phyloP scores from a whole-genome alignment of 164 flowering plant species.

The Kalanchoe fedtschenkoi region DNA sequence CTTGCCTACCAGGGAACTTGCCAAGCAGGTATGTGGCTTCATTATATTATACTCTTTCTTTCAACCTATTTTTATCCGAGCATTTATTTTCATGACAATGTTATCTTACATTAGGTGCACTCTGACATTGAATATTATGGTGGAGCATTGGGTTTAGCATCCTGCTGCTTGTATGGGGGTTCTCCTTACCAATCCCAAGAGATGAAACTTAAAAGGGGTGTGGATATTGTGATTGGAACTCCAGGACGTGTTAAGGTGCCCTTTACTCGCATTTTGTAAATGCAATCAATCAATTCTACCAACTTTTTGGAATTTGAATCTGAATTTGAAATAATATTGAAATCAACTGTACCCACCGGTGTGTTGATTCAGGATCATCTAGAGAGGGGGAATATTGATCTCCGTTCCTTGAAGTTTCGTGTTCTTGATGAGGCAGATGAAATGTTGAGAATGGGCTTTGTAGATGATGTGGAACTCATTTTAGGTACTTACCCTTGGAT shows the following conservation, averaged over 20 bases:
- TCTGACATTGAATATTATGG: conserved; percentile 83
- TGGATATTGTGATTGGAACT: conserved; percentile 84
- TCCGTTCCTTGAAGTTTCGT: conserved; percentile 64
- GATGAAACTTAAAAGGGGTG: conserved; percentile 61
- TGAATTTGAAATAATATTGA: not conserved
- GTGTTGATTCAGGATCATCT: conserved; percentile 60
- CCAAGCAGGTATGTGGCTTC: conserved; percentile 60
- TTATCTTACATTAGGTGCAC: conserved; percentile 36
- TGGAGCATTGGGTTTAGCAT: conserved; percentile 49
- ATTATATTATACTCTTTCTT: too few species aligned
- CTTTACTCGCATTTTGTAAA: not conserved
- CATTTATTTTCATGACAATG: too few species aligned
- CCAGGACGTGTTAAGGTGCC: conserved; percentile 88
- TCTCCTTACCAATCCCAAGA: conserved; percentile 53
- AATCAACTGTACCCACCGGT: not conserved
- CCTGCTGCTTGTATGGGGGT: conserved; percentile 82
- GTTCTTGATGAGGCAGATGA: conserved; percentile 98
- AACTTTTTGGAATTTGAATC: not conserved
- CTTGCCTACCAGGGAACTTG: conserved; percentile 81
- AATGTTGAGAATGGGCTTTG: conserved; percentile 94
- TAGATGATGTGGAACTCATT: conserved; percentile 94
- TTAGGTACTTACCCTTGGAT: conserved; percentile 34
- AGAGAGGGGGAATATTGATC: conserved; percentile 65
- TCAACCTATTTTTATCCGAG: too few species aligned
- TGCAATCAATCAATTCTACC: not conserved